A percentile compares a stretch with the other conserved stretches of the same genome.
phyloP scores from a whole-genome alignment of 139 green algal genomes.

The Coelastrella sp. region DNA sequence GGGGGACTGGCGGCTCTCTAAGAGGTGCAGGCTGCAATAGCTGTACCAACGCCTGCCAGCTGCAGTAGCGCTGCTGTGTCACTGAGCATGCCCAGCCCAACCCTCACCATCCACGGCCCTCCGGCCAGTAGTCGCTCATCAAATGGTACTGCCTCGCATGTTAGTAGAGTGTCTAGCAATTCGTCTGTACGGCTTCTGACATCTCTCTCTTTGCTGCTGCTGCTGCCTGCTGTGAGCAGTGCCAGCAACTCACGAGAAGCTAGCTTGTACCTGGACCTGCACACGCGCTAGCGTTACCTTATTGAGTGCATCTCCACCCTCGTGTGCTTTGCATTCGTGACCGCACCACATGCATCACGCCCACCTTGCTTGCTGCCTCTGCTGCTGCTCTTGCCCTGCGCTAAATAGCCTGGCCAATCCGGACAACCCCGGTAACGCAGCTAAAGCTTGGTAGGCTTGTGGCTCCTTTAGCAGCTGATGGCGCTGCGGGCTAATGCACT shows the following conservation, averaged over 20 bases:
- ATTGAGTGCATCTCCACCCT: not conserved
- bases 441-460: not conserved
- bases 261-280: not conserved
- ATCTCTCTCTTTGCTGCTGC: not conserved
- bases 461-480: too few relatives aligned
- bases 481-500: too few relatives aligned
- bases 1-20: too few relatives aligned
- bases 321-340: too few relatives aligned
- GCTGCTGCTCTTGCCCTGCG: not conserved
- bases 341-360: too few relatives aligned
- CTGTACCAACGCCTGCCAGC: too few relatives aligned
- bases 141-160: constrained; percentile 5
- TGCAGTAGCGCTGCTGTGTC: too few relatives aligned
- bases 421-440: not conserved
- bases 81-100: too few relatives aligned
- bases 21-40: too few relatives aligned
- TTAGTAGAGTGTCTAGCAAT: constrained; percentile 12
- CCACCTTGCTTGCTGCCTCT: not conserved
- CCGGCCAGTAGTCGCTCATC: constrained; percentile 36
- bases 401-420: not conserved
- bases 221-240: constrained; percentile 23
- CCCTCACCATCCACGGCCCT: constrained; percentile 42
- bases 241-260: constrained; percentile 26
- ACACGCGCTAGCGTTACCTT: not conserved
- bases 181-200: not conserved